Evolutionary conservation across 257 asterid species (phyloP).

Genomic region (Solanum ossicruentum): DNA sequence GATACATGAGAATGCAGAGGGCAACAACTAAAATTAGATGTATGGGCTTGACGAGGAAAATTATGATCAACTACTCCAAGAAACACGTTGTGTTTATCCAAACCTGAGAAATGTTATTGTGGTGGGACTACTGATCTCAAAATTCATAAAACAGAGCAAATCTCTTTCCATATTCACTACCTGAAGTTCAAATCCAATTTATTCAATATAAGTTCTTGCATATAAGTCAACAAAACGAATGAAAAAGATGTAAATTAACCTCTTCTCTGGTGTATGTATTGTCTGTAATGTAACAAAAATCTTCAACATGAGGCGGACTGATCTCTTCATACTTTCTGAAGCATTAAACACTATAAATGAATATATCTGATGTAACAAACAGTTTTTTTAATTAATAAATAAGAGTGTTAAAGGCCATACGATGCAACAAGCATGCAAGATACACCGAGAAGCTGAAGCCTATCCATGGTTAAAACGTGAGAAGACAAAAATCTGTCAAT

Average conservation of each 20-base stretch:
- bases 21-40: neutral
- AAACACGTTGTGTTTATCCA: neutral
- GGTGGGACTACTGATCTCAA: slow-evolving; percentile 63
- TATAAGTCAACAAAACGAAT: neutral
- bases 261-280: slow-evolving; percentile 70
- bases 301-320: slow-evolving; percentile 65
- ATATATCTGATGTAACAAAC: neutral
- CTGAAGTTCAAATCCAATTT: slow-evolving; percentile 16
- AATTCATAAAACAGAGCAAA: slow-evolving; percentile 46
- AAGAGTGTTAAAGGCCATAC: slow-evolving; percentile 28
- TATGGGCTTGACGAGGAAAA: neutral
- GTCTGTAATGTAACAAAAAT: slow-evolving; percentile 79
- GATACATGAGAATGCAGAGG: neutral
- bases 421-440: slow-evolving; percentile 86
- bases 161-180: slow-evolving; percentile 57
- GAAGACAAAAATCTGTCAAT: slow-evolving; percentile 65
- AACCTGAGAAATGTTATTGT: slow-evolving; percentile 73
- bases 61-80: neutral
- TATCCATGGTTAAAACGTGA: slow-evolving; percentile 31
- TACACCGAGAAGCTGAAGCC: slow-evolving; percentile 92
- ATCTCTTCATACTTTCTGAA: slow-evolving; percentile 87
- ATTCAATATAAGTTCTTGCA: neutral
- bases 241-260: slow-evolving; percentile 23
- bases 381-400: neutral
- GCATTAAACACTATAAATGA: slow-evolving; percentile 4